Conservation (phyloP, 2,329 filamentous ascomycete species). For the Magnaporthiopsis incrustans region DNA sequence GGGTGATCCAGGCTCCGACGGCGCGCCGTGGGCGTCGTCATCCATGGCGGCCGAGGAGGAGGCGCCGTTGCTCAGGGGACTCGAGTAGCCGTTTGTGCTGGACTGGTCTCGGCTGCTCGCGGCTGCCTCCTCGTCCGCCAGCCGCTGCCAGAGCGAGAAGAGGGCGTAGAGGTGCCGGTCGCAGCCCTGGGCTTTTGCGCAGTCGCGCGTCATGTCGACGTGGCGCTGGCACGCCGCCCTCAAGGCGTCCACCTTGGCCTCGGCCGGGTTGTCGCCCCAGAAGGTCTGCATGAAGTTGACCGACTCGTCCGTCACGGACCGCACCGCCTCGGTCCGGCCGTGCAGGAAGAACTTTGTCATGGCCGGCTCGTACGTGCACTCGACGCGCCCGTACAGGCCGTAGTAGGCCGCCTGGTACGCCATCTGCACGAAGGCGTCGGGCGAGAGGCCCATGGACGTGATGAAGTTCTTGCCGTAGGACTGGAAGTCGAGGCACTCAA, state of each 20-base stretch:
- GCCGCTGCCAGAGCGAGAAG: conserved; percentile 90
- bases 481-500: conserved; percentile 80
- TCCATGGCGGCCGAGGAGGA: conserved; percentile 20
- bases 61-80: conserved; percentile 29
- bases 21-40: conserved; percentile 34
- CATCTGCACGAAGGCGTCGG: conserved; percentile 98
- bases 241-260: conserved; percentile 78
- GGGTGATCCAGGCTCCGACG: conserved; percentile 28
- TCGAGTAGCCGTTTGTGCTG: conserved; percentile 50
- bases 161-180: conserved; percentile 91
- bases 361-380: conserved; percentile 94
- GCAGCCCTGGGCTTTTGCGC: conserved; percentile 82
- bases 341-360: conserved; percentile 96
- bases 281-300: conserved; percentile 89
- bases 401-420: conserved; percentile 98
- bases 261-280: conserved; percentile 82
- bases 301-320: conserved; percentile 74
- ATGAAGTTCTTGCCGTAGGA: conserved; percentile 97
- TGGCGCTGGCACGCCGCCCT: conserved; percentile 79
- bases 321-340: conserved; percentile 88
- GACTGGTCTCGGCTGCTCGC: conserved; percentile 9
- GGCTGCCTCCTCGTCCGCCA: conserved; percentile 64
- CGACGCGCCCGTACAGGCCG: conserved; percentile 85
- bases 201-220: conserved; percentile 69
- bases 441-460: conserved; percentile 92